Base-by-base conservation (phyloP, 2,329 filamentous ascomycete species). In the Penicillium expansum region DNA sequence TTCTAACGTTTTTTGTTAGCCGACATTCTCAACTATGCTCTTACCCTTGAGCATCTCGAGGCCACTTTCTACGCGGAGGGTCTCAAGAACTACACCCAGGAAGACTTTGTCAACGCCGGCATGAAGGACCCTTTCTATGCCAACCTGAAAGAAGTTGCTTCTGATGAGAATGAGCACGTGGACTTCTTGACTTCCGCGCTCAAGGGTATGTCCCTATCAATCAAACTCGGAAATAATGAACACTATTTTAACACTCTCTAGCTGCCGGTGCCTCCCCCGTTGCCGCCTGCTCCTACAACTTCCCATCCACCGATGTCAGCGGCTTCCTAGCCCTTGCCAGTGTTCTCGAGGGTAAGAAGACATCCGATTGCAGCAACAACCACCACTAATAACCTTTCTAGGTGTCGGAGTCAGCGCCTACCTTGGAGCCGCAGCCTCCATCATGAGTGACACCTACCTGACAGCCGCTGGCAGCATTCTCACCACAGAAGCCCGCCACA, bases 401-500 rank as follows among this genome's bases (percentile, higher is more conserved):
- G n/a, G n/a, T n/a, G n/a, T n/a, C n/a, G n/a, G n/a, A n/a, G n/a
- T n/a, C n/a, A 81, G 79, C 30, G 83, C 83, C 20, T 86, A 86
- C 73, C 80, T 89, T 44, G 83, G 84, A 44, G 86, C 85, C 18
- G 86, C 86, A 6, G 80, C 80, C 24, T 76, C 77, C 57, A 86
- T 85, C 60, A 78, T 81, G 58, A 79, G 80, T 69, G 80, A 83
- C 60, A 74, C 76, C 22, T 86, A 86, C 72, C 74, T 89, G 44
- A 82, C 82, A 0, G 81, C 80, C 4, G 86, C 86, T 1, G 86
- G 82, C 27, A 82, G 81, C 55, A 85, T 90, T 66, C 76, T 89
- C 33, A 84, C 83, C 30, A 81, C 87, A 55, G 86, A 89, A 66
- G 80, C 86, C 32, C 81, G 86, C 10, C 86, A 89, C 75, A 82